These are phyloP conservation scores for Blastobotrys chiropterorum DNA, from an alignment of 805 yeast species.

Conservation along the genomic window DNA sequence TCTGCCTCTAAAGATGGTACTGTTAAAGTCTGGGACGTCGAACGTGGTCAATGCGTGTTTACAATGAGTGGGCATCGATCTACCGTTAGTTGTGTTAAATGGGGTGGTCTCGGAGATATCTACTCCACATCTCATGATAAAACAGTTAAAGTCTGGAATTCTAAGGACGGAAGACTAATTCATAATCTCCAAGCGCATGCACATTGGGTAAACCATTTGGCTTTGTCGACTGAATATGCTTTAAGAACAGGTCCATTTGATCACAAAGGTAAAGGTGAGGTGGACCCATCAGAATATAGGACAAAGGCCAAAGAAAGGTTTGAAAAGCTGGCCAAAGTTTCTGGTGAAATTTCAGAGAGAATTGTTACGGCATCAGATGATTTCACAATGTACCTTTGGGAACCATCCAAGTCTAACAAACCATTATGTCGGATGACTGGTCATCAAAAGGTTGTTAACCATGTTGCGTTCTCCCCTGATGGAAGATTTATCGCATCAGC, in stretches of 20 bases:
- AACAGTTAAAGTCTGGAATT: conserved; percentile 88
- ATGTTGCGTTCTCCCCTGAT: conserved; percentile 93
- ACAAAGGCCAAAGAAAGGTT: conserved; percentile 53
- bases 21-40: conserved; percentile 82
- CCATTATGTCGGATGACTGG: conserved; percentile 95
- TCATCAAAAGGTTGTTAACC: conserved; percentile 93
- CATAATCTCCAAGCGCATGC: conserved; percentile 84
- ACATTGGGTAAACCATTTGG: conserved; percentile 95
- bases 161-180: conserved; percentile 65
- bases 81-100: conserved; percentile 90
- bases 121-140: conserved; percentile 94
- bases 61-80: conserved; percentile 84
- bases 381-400: conserved; percentile 97
- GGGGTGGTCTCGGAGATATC: conserved; percentile 86
- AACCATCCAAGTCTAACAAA: conserved; percentile 70
- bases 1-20: conserved; percentile 92
- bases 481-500: conserved; percentile 87
- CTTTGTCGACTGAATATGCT: conserved; percentile 85
- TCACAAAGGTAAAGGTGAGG: conserved; percentile 45
- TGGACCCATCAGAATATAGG: conserved; percentile 36
- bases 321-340: conserved; percentile 55
- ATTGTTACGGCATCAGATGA: conserved; percentile 95
- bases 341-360: conserved; percentile 57
- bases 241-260: conserved; percentile 86
- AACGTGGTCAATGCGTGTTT: conserved; percentile 54